phyloP scores from a whole-genome alignment of 2,329 filamentous ascomycete genomes.

The Stagonosporopsis chrysanthemi region DNA sequence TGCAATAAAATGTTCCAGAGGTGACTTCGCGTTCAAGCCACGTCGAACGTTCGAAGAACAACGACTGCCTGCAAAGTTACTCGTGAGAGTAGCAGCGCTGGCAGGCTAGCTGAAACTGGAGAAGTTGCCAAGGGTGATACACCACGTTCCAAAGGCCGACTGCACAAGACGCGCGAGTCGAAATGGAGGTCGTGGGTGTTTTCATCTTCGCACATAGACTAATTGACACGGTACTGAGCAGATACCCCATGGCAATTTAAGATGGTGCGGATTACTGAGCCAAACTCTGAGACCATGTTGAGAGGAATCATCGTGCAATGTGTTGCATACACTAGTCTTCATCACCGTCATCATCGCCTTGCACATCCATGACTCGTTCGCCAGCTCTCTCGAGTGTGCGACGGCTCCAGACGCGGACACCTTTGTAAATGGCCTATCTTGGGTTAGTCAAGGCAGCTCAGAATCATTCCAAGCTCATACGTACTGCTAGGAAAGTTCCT shows the following conservation, averaged over 20 bases:
- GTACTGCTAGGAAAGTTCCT: conserved; percentile 77
- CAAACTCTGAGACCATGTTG: conserved; percentile 3
- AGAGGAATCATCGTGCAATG: conserved; percentile 14
- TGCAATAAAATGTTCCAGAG: conserved; percentile 32
- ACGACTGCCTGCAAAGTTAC: conserved; percentile 23
- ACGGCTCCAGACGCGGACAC: conserved; percentile 75
- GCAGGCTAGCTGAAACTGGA: conserved; percentile 30
- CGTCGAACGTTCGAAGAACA: conserved; percentile 18
- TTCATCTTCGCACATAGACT: conserved; percentile 92
- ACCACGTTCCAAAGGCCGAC: conserved; percentile 38
- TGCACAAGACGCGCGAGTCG: conserved; percentile 46
- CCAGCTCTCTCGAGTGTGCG: conserved; percentile 78
- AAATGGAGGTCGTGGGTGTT: conserved; percentile 39
- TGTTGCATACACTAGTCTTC: conserved; percentile 47
- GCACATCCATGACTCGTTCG: conserved; percentile 84
- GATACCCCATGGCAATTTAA: conserved; percentile 87
- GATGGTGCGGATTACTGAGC: conserved; percentile 72
- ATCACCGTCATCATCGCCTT: conserved; percentile 65
- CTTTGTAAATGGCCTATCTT: conserved; percentile 77
- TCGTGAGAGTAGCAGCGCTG: background rate
- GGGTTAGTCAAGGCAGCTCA: conserved; percentile 16
- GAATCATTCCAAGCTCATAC: conserved; percentile 42
- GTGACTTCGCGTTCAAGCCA: conserved; percentile 35
- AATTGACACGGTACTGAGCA: conserved; percentile 84
- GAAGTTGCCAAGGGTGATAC: conserved; percentile 37